A percentile compares a stretch with the other conserved stretches of the same genome.
These are phyloP conservation scores for Taxillus chinensis DNA, from an alignment of 164 flowering plant genomes.

Conservation along the genomic window DNA sequence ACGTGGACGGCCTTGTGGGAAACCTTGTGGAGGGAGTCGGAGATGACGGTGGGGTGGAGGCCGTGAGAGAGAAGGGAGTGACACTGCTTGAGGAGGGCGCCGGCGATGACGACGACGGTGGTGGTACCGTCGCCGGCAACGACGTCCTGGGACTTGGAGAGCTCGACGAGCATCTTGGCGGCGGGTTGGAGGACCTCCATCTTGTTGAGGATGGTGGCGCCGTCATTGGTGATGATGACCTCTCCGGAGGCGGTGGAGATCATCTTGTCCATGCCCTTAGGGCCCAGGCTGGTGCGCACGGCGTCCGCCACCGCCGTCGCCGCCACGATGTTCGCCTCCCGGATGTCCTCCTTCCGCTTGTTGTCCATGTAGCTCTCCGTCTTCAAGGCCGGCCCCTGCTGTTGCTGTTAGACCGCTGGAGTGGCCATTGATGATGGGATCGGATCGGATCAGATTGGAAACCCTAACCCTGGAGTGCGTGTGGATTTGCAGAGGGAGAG, in stretches of 20 bases:
- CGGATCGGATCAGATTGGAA: not conserved
- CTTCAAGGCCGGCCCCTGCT: constrained; percentile 26
- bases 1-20: constrained; percentile 57
- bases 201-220: constrained; percentile 88
- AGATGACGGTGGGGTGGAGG: constrained; percentile 79
- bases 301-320: constrained; percentile 76
- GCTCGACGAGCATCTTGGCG: constrained; percentile 88
- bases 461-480: not conserved
- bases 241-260: constrained; percentile 79
- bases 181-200: constrained; percentile 95
- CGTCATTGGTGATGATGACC: constrained; percentile 94
- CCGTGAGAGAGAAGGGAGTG: constrained; percentile 46
- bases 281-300: constrained; percentile 84
- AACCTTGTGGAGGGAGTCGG: constrained; percentile 69
- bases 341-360: constrained; percentile 90
- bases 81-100: constrained; percentile 64
- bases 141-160: constrained; percentile 79
- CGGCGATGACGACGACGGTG: constrained; percentile 95
- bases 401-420: constrained; percentile 19
- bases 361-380: constrained; percentile 88
- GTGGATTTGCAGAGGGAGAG: not conserved
- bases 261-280: constrained; percentile 99
- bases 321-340: constrained; percentile 69
- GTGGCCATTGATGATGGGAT: constrained; percentile 46
- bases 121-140: constrained; percentile 96